Evolutionary conservation across 306 rosid species (phyloP).

Genomic region (Fagus crenata): DNA sequence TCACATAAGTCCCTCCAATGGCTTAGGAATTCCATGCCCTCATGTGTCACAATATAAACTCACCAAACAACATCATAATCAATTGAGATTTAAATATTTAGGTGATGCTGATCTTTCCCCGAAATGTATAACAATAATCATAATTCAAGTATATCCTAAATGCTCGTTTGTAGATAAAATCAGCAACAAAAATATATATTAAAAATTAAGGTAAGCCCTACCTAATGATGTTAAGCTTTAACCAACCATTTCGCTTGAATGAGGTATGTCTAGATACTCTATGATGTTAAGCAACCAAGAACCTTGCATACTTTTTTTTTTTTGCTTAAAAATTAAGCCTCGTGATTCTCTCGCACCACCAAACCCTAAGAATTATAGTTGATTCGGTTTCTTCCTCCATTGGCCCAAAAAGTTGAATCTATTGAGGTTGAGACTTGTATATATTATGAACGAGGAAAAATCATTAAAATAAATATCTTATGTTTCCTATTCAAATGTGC

Average conservation of each 20-base stretch:
- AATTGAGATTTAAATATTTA: not conserved
- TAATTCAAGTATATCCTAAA: conserved; percentile 18
- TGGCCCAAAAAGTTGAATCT: conserved; percentile 49
- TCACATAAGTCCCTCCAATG: not conserved
- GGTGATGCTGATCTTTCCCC: not conserved
- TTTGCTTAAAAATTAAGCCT: conserved; percentile 58
- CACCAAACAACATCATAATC: not conserved
- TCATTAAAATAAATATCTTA: conserved; percentile 18
- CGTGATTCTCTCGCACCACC: conserved; percentile 56
- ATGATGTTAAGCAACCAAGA: conserved; percentile 45
- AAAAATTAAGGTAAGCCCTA: conserved; percentile 30
- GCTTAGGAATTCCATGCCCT: conserved; percentile 1
- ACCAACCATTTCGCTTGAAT: conserved; percentile 46
- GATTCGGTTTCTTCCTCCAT: conserved; percentile 22
- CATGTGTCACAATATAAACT: not conserved
- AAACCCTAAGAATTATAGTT: conserved; percentile 38
- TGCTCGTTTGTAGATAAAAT: not conserved
- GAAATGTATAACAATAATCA: conserved; percentile 10
- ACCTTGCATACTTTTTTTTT: conserved; percentile 15
- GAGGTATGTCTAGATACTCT: conserved; percentile 29
- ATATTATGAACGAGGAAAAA: conserved; percentile 11
- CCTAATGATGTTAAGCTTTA: conserved; percentile 62
- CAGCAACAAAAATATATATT: conserved; percentile 1
- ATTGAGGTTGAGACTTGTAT: conserved; percentile 27
- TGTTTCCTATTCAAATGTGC: conserved; percentile 30